These are phyloP conservation scores for Hypholoma fasciculare DNA, from an alignment of 768 basidiomycete genomes.

Conservation along the genomic window DNA sequence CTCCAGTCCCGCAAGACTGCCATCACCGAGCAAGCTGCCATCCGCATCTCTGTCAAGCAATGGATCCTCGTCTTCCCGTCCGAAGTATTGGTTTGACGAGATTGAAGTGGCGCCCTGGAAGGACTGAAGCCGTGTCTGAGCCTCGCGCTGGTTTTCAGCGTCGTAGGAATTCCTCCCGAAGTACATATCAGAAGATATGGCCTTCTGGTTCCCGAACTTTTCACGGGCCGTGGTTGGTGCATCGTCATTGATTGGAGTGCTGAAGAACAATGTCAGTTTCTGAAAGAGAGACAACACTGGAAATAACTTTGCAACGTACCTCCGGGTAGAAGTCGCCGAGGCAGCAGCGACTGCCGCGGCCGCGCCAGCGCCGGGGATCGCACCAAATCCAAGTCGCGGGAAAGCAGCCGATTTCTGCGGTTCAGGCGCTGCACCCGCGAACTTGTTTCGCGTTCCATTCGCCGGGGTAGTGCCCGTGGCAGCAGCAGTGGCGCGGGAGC, in stretches of 20 bases:
- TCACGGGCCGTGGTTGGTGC: constrained; percentile 81
- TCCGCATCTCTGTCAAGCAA: constrained; percentile 37
- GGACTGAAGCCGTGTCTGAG: constrained; percentile 73
- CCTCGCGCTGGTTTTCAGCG: constrained; percentile 66
- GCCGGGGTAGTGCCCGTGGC: constrained; percentile 16
- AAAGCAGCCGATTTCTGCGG: constrained; percentile 44
- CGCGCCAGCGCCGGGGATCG: constrained; percentile 64
- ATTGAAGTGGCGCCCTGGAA: constrained; percentile 95
- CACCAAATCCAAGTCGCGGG: constrained; percentile 82
- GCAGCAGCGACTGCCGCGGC: constrained; percentile 48
- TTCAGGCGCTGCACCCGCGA: constrained; percentile 14
- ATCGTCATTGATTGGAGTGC: constrained; percentile 45
- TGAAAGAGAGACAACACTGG: neutral
- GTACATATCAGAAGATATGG: constrained; percentile 97
- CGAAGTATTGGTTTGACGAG: constrained; percentile 96
- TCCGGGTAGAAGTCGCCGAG: constrained; percentile 29
- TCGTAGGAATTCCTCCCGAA: constrained; percentile 92
- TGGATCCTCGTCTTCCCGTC: constrained; percentile 83
- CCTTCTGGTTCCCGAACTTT: constrained; percentile 91
- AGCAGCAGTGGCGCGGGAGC: constrained; percentile 28
- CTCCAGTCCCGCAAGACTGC: constrained; percentile 58
- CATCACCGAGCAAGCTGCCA: constrained; percentile 46
- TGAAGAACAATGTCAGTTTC: constrained; percentile 6
- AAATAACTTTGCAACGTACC: constrained; percentile 18
- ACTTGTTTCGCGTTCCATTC: constrained; percentile 16